A percentile compares a stretch with the other conserved stretches of the same genome.
Evolutionary conservation across 805 yeast species (phyloP).

Genomic region (Metschnikowia koreensis): DNA sequence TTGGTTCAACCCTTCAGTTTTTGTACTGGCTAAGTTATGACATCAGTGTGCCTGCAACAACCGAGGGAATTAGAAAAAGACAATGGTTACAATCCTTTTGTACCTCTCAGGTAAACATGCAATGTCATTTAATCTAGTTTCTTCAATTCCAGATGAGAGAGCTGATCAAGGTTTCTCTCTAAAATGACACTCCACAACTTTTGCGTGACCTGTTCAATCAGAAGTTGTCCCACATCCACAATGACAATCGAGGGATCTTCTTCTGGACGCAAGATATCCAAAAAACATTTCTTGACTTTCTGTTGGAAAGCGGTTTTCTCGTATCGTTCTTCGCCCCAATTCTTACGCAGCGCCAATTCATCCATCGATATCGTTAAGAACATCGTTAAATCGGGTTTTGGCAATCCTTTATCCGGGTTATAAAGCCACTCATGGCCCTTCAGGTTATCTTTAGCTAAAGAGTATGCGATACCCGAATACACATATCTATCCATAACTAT

Average conservation of each 20-base stretch:
- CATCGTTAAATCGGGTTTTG: slow-evolving; percentile 79
- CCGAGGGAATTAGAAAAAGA: too few relatives aligned
- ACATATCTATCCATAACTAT: slow-evolving; percentile 84
- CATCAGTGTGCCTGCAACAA: too few relatives aligned
- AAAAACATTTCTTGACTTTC: slow-evolving; percentile 64
- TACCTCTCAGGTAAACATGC: too few relatives aligned
- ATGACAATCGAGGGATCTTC: slow-evolving; percentile 35
- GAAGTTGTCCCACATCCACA: slow-evolving; percentile 58
- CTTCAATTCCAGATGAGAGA: neutral
- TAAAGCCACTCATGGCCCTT: slow-evolving; percentile 70
- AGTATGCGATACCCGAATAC: slow-evolving; percentile 90
- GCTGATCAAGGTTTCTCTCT: neutral
- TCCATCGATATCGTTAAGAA: slow-evolving; percentile 62
- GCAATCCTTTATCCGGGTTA: slow-evolving; percentile 78
- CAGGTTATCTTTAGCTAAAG: slow-evolving; percentile 65
- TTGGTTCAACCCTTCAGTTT: too few relatives aligned
- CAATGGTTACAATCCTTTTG: too few relatives aligned
- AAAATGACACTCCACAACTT: slow-evolving; percentile 40
- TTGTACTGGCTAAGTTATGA: too few relatives aligned
- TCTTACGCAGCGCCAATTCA: slow-evolving; percentile 53
- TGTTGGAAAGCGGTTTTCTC: slow-evolving; percentile 73
- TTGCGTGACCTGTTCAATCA: slow-evolving; percentile 53
- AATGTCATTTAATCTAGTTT: neutral
- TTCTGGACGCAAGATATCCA: slow-evolving; percentile 35
- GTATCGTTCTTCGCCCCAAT: slow-evolving; percentile 94